These are phyloP conservation scores for Trichoderma aggressivum DNA, from an alignment of 2,329 filamentous ascomycete genomes.

Conservation along the genomic window DNA sequence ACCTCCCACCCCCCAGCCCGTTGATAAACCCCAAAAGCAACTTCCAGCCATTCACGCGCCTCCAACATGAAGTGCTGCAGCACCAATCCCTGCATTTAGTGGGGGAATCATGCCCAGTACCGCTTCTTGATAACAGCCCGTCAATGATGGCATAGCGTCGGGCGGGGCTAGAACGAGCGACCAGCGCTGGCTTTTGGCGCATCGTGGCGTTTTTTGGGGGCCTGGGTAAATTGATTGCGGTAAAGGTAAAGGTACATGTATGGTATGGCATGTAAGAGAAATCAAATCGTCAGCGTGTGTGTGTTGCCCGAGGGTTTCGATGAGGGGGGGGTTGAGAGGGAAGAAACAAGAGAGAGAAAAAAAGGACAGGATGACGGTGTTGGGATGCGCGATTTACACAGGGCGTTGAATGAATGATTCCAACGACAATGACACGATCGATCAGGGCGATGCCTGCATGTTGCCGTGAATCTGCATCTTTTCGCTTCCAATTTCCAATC, in stretches of 20 bases:
- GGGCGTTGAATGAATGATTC: too few species aligned
- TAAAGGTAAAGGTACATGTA: neutral
- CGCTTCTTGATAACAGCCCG: conserved; percentile 4
- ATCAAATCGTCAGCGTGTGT: neutral
- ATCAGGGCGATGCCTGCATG: neutral
- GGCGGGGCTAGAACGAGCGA: conserved; percentile 2
- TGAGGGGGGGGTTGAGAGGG: neutral
- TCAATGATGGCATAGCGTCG: conserved; percentile 3
- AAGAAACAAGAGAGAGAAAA: neutral
- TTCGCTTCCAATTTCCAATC: neutral
- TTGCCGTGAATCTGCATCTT: neutral
- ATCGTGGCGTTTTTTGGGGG: neutral
- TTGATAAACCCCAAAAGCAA: neutral
- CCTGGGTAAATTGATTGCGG: conserved; percentile 8
- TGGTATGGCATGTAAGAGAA: conserved; percentile 14
- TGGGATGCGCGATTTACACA: neutral
- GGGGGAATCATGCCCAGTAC: neutral
- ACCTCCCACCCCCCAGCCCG: neutral
- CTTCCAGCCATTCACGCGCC: conserved; percentile 1
- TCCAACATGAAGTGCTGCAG: conserved; percentile 10
- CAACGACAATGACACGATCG: neutral
- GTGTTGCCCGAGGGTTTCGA: neutral
- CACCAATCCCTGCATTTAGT: conserved; percentile 14
- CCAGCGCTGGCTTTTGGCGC: neutral
- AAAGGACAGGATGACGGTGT: neutral